These are phyloP conservation scores for Penicillium riverlandense DNA, from an alignment of 495 filamentous ascomycete species.

Conservation along the genomic window DNA sequence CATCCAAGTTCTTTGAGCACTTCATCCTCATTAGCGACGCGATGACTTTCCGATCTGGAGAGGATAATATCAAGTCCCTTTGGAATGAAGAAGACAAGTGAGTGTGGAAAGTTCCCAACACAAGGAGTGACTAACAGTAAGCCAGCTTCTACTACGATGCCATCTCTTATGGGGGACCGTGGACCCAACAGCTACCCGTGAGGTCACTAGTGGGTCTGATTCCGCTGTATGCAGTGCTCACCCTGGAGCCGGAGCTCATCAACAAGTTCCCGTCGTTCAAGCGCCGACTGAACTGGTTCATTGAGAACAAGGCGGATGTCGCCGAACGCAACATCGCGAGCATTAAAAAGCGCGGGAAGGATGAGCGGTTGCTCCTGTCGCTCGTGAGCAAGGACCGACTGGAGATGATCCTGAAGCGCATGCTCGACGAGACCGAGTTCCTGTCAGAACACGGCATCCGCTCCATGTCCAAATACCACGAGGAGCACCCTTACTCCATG, in stretches of 20 bases:
- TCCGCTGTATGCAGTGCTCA: constrained; percentile 84
- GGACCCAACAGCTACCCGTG: constrained; percentile 86
- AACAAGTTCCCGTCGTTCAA: constrained; percentile 92
- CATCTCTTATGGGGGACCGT: constrained; percentile 89
- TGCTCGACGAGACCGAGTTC: constrained; percentile 94
- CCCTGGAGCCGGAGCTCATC: constrained; percentile 87
- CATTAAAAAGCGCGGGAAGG: constrained; percentile 82
- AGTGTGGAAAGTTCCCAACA: constrained; percentile 2
- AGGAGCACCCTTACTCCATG: constrained; percentile 88
- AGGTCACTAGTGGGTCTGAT: constrained; percentile 89
- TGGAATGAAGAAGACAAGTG: constrained; percentile 89
- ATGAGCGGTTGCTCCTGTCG: constrained; percentile 73
- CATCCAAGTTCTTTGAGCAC: constrained; percentile 97
- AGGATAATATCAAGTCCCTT: constrained; percentile 66
- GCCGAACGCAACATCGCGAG: constrained; percentile 89
- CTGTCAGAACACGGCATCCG: constrained; percentile 84
- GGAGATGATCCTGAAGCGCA: constrained; percentile 75
- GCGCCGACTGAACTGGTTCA: constrained; percentile 85
- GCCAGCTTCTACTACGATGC: constrained; percentile 90
- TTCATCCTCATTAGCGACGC: constrained; percentile 97
- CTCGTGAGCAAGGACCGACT: constrained; percentile 86
- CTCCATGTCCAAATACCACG: constrained; percentile 88
- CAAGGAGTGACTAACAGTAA: constrained; percentile 2
- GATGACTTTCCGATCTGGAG: constrained; percentile 81
- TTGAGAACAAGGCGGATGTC: constrained; percentile 74